These are phyloP conservation scores for Fusarium sacchari DNA, from an alignment of 2,329 filamentous ascomycete genomes.

Conservation along the genomic window DNA sequence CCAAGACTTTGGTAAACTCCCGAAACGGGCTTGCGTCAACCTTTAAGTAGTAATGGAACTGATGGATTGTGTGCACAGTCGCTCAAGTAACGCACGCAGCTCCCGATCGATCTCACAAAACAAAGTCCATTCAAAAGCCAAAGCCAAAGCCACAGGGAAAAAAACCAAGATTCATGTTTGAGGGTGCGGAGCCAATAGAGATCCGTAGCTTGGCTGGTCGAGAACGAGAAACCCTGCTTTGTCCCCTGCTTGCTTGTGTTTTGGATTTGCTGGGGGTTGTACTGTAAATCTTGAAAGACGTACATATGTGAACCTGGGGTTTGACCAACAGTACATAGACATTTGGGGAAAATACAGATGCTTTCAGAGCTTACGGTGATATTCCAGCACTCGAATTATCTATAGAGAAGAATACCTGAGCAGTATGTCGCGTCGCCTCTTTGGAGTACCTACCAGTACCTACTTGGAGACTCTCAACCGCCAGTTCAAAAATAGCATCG, in stretches of 20 bases:
- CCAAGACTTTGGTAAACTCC: slow-evolving; percentile 1
- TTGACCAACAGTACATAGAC: background rate
- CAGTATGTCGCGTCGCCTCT: background rate
- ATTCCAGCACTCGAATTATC: background rate
- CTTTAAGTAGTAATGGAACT: slow-evolving; percentile 25
- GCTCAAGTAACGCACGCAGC: background rate
- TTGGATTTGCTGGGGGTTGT: slow-evolving; percentile 12
- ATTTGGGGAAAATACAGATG: background rate
- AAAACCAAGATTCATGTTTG: slow-evolving; percentile 25
- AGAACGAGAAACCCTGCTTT: slow-evolving; percentile 10
- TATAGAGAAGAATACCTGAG: background rate
- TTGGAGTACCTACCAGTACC: too few species aligned
- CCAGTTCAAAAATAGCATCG: slow-evolving; percentile 33
- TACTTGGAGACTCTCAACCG: background rate
- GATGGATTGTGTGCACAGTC: background rate
- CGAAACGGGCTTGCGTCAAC: slow-evolving; percentile 14
- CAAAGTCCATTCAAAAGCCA: background rate
- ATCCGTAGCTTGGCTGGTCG: slow-evolving; percentile 4
- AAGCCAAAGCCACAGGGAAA: slow-evolving; percentile 3
- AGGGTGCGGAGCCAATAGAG: slow-evolving; percentile 23
- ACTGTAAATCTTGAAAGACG: background rate
- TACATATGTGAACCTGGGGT: slow-evolving; percentile 11
- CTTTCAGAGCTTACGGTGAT: too few species aligned
- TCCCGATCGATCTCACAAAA: slow-evolving; percentile 21
- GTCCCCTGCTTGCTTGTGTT: slow-evolving; percentile 22